Percentiles rank a stretch among this genome's conserved stretches.
phyloP scores from a whole-genome alignment of 805 yeast species.

The Metschnikowia hibisci region DNA sequence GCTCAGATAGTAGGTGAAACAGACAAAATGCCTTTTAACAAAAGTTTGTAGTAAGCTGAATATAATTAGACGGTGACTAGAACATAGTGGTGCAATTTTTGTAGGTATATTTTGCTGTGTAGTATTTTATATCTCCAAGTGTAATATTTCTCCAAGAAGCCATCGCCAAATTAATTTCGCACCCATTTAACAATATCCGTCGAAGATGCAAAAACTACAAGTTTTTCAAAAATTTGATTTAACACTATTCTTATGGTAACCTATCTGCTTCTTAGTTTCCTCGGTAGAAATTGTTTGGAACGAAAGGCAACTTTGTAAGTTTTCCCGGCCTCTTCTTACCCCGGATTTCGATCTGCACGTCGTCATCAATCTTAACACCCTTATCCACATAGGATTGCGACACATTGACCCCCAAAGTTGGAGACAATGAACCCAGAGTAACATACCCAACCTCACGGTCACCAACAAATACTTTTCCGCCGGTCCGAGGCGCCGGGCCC shows the following conservation, averaged over 20 bases:
- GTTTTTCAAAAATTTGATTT: no score
- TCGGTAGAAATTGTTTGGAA: constrained; percentile 67
- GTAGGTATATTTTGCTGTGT: no score
- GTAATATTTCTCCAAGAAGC: no score
- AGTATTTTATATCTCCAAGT: no score
- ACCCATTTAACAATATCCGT: not conserved
- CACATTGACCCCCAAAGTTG: constrained; percentile 68
- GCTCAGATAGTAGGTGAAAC: no score
- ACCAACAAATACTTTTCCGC: constrained; percentile 58
- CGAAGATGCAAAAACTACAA: not conserved
- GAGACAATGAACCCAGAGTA: constrained; percentile 60
- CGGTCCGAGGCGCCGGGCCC: constrained; percentile 94
- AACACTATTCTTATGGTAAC: not conserved
- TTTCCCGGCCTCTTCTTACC: constrained; percentile 75
- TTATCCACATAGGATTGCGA: constrained; percentile 88
- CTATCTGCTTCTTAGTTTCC: constrained; percentile 13
- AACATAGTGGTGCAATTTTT: no score
- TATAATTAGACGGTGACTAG: no score
- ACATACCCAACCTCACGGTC: constrained; percentile 50
- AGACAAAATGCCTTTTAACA: no score
- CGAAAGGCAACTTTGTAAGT: constrained; percentile 83
- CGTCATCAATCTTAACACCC: constrained; percentile 69
- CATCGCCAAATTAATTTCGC: not conserved
- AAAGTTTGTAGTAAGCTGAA: no score
- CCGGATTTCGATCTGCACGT: constrained; percentile 71